Base-by-base conservation (phyloP, 2,329 filamentous ascomycete species). In the Trichoderma breve region DNA sequence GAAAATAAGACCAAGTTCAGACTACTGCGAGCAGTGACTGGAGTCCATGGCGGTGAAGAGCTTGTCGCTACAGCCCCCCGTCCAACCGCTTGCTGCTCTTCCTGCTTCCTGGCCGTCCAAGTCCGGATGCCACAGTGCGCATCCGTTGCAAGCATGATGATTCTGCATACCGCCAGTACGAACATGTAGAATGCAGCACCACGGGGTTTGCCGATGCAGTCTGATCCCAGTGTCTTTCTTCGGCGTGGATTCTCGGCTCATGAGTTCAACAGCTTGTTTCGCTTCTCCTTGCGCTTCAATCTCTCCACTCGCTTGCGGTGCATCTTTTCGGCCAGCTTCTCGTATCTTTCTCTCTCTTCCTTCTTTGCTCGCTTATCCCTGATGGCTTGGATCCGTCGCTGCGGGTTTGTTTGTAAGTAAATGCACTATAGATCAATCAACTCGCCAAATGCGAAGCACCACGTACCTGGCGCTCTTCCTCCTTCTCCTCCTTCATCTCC, bases 301-400 rank as follows among this genome's bases (percentile, higher is more conserved):
- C 96, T 89, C 84, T 99, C 96, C 14, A 98, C 92, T 73, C 95
- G 88, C 87, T 97, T 98, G 83, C 89, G 90, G 85, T 98, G 95
- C 96, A 99, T 98, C 86, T 96, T 98, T 84, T 94, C 93, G 24
- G 94, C 95, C 89, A 99, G 89, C 86, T 95, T 93, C 82, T 94
- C 93, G 80, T 95, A 98, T 76, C 95, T 87, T 79, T 95, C 94
- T 82, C 92, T 94, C 86, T 98, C 96, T 78, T 94, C 95, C 87
- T 98, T 98, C 67, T 91, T 93, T 24, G 90, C 92, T 76, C 93
- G 89, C 82, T 92, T 95, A 75, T 97, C 94, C 78, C 92, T 95
- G 79, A 98, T 93, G 12, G 88, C 88, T 78, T 95, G 88, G 70
- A 96, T 90, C 76, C 91, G 90, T 79, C 88, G 87, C 93, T 97